Conservation (phyloP, 345 rosid genomes). For the Gossypium longicalyx region DNA sequence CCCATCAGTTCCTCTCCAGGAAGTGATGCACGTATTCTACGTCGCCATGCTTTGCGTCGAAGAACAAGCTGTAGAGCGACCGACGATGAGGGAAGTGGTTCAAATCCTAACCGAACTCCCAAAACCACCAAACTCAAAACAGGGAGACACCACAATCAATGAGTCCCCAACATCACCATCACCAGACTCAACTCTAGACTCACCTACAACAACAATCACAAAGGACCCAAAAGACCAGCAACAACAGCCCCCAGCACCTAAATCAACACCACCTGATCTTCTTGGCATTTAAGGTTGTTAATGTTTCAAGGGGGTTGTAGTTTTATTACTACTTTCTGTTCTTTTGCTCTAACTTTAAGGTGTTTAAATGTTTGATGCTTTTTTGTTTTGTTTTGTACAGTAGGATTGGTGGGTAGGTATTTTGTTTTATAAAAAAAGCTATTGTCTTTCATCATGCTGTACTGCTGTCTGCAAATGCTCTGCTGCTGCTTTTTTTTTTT, state of each 20-base stretch:
- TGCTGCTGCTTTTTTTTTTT: neutral
- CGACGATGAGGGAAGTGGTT: conserved; percentile 95
- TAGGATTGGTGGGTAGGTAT: conserved; percentile 23
- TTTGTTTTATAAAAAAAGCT: neutral
- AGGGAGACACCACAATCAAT: conserved; percentile 28
- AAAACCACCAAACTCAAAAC: conserved; percentile 46
- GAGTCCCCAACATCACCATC: conserved; percentile 28
- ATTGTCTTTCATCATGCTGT: conserved; percentile 11
- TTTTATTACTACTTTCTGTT: too few species aligned
- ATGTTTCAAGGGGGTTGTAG: conserved; percentile 4
- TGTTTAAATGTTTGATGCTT: conserved; percentile 22
- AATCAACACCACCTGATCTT: conserved; percentile 48
- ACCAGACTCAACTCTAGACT: conserved; percentile 26
- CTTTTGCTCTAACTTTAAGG: conserved; percentile 24
- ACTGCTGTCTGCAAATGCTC: neutral
- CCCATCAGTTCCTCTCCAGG: conserved; percentile 72
- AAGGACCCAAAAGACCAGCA: conserved; percentile 33
- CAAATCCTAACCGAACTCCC: conserved; percentile 96
- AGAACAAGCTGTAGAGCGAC: conserved; percentile 96
- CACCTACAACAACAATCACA: conserved; percentile 20
- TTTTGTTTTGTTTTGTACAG: conserved; percentile 41
- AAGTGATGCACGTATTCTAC: conserved; percentile 89
- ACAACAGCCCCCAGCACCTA: conserved; percentile 29
- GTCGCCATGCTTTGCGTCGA: conserved; percentile 95
- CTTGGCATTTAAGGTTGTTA: conserved; percentile 54